These are phyloP conservation scores for Leccinum broughii DNA, from an alignment of 768 basidiomycete species.

Conservation along the genomic window DNA sequence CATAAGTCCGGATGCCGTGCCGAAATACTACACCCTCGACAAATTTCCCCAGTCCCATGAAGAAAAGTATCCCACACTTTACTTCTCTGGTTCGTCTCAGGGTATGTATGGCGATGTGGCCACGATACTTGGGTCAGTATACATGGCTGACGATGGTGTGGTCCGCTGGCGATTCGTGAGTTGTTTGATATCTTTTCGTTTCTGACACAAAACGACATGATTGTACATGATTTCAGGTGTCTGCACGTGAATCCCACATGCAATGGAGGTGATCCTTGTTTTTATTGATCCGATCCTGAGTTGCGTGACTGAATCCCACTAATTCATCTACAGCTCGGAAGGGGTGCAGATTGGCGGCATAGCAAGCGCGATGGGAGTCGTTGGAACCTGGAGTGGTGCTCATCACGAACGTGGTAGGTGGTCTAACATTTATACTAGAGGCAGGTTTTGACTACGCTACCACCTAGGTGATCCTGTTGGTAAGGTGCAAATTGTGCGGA, in stretches of 20 bases:
- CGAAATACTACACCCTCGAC: slow-evolving; percentile 20
- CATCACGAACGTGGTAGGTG: slow-evolving; percentile 52
- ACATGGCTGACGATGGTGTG: slow-evolving; percentile 45
- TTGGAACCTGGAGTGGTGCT: slow-evolving; percentile 69
- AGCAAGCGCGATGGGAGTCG: slow-evolving; percentile 64
- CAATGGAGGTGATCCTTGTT: slow-evolving; percentile 57
- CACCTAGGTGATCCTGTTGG: slow-evolving; percentile 63
- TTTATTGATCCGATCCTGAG: slow-evolving; percentile 1
- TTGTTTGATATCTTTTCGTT: slow-evolving; percentile 8
- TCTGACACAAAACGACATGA: slow-evolving; percentile 10
- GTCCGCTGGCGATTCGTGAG: slow-evolving; percentile 65
- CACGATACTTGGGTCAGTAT: slow-evolving; percentile 49
- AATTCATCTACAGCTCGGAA: slow-evolving; percentile 48
- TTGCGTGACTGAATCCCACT: not conserved
- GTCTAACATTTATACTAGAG: not conserved
- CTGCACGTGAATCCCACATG: slow-evolving; percentile 50
- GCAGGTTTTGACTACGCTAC: not conserved
- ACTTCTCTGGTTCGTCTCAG: slow-evolving; percentile 47
- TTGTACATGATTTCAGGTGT: slow-evolving; percentile 40
- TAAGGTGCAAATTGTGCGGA: slow-evolving; percentile 31
- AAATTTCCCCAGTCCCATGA: slow-evolving; percentile 25
- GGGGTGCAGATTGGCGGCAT: slow-evolving; percentile 67
- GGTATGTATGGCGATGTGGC: slow-evolving; percentile 45
- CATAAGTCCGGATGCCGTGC: slow-evolving; percentile 33
- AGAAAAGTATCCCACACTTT: slow-evolving; percentile 42